Conservation (phyloP, 306 rosid genomes). For the Casuarina cunninghamiana region DNA sequence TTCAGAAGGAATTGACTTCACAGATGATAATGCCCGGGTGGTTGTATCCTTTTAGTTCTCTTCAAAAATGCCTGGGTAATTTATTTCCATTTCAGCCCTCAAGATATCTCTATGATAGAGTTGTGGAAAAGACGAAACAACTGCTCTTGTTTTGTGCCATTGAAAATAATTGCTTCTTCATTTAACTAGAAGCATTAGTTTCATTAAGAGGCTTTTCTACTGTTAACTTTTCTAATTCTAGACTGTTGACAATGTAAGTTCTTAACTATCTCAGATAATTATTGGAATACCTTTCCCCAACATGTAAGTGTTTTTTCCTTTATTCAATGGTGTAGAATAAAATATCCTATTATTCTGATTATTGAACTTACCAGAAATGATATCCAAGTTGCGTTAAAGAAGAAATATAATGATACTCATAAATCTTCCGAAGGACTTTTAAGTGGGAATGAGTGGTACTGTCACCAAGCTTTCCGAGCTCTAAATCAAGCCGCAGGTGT, state of each 20-base stretch:
- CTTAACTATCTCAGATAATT: constrained; percentile 89
- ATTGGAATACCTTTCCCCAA: constrained; percentile 97
- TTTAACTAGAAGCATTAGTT: constrained; percentile 5
- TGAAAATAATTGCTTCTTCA: constrained; percentile 6
- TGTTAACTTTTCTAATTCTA: constrained; percentile 22
- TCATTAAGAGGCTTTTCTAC: constrained; percentile 10
- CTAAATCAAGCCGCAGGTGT: constrained; percentile 97
- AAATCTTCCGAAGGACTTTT: constrained; percentile 71
- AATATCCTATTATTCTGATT: constrained; percentile 32
- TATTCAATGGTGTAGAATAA: constrained; percentile 17
- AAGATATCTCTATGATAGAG: constrained; percentile 12
- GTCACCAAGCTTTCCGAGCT: constrained; percentile 97
- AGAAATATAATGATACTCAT: constrained; percentile 79
- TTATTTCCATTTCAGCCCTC: constrained; percentile 7
- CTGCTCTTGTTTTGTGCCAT: not conserved
- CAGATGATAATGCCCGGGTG: constrained; percentile 90
- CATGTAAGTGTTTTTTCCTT: constrained; percentile 59
- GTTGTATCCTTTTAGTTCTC: constrained; percentile 81
- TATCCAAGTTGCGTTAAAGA: constrained; percentile 73
- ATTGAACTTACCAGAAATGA: constrained; percentile 61
- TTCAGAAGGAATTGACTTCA: constrained; percentile 95
- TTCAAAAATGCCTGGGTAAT: constrained; percentile 2
- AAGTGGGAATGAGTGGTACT: constrained; percentile 90
- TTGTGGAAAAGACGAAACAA: not conserved
- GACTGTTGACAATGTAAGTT: constrained; percentile 20